These are phyloP conservation scores for Knoxia roxburghii DNA, from an alignment of 257 asterid species.

Conservation along the genomic window DNA sequence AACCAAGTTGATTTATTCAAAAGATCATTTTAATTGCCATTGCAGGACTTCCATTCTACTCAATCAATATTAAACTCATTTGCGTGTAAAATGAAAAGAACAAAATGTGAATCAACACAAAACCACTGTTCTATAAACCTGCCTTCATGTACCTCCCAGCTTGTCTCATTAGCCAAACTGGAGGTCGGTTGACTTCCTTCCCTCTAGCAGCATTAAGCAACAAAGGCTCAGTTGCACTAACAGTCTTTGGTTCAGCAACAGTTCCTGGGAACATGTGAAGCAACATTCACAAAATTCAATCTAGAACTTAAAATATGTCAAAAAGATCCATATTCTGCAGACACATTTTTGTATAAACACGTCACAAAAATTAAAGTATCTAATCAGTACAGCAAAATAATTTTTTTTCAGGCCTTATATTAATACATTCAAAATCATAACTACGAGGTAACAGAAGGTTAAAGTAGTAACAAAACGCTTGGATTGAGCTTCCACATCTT, in stretches of 20 bases:
- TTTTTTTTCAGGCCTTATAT: too few species aligned
- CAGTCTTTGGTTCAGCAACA: slow-evolving; percentile 77
- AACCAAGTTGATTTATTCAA: neutral
- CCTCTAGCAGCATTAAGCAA: slow-evolving; percentile 85
- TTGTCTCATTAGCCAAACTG: slow-evolving; percentile 99
- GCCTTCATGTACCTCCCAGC: slow-evolving; percentile 99
- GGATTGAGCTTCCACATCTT: neutral
- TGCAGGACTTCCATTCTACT: neutral
- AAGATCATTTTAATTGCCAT: neutral
- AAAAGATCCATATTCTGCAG: neutral
- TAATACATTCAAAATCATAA: neutral
- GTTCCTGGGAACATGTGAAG: slow-evolving; percentile 40
- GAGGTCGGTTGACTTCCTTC: slow-evolving; percentile 91
- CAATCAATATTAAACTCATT: neutral
- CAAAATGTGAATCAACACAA: neutral
- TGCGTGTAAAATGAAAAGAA: neutral
- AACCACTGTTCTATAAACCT: slow-evolving; percentile 42
- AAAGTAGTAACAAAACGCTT: neutral
- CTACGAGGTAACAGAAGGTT: neutral
- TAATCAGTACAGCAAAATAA: too few species aligned
- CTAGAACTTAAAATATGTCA: neutral
- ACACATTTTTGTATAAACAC: neutral
- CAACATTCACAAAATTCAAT: slow-evolving; percentile 8
- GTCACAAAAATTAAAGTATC: neutral
- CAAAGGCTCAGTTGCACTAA: slow-evolving; percentile 72